Conservation (phyloP, 495 filamentous ascomycete genomes). For the Penicillium cinerascens region DNA sequence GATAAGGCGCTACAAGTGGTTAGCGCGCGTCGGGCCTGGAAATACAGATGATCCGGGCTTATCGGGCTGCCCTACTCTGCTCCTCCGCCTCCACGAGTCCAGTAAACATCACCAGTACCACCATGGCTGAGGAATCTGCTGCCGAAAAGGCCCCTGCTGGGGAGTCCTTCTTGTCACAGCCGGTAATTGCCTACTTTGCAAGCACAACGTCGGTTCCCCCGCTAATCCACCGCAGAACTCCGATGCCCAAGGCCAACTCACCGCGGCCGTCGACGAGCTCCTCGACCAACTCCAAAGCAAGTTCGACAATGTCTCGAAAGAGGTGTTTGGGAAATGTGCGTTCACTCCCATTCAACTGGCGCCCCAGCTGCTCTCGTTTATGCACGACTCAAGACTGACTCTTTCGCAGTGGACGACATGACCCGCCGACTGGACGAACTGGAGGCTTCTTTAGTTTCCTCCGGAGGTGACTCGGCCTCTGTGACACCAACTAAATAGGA, state of each 20-base stretch:
- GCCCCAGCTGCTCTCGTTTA: neutral
- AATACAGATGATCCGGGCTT: constrained; percentile 29
- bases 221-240: constrained; percentile 26
- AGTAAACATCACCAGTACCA: constrained; percentile 1
- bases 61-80: constrained; percentile 8
- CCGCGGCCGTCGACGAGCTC: constrained; percentile 77
- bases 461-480: constrained; percentile 12
- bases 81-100: neutral
- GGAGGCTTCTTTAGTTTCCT: constrained; percentile 56
- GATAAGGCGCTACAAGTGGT: constrained; percentile 22
- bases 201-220: neutral
- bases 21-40: constrained; percentile 13
- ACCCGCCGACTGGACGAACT: constrained; percentile 81
- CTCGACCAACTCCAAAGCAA: constrained; percentile 80
- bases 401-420: constrained; percentile 85
- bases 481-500: constrained; percentile 22
- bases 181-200: constrained; percentile 8
- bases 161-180: constrained; percentile 24
- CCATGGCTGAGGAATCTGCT: constrained; percentile 22
- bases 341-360: constrained; percentile 5
- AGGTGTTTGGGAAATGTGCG: constrained; percentile 86
- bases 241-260: constrained; percentile 59
- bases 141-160: constrained; percentile 16
- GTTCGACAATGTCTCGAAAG: constrained; percentile 73
- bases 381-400: constrained; percentile 1